These are phyloP conservation scores for Coniochaeta prunicola DNA, from an alignment of 2,329 filamentous ascomycete genomes.

Conservation along the genomic window DNA sequence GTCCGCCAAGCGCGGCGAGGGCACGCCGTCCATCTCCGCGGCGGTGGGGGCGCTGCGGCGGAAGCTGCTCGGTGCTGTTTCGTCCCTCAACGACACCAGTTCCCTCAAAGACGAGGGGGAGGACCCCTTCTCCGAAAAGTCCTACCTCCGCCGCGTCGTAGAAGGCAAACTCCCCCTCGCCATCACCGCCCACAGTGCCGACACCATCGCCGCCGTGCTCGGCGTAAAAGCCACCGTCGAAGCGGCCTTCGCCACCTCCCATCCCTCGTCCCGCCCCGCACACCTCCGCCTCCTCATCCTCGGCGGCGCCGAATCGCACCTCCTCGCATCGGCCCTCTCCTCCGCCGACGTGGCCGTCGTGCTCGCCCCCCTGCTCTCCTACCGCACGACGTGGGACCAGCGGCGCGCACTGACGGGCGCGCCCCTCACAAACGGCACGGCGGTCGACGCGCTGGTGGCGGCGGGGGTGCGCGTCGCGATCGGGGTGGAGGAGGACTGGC, in stretches of 20 bases:
- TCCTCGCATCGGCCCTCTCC: conserved; percentile 52
- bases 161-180: conserved; percentile 46
- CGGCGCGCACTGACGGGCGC: conserved; percentile 56
- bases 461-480: conserved; percentile 53
- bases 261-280: not conserved
- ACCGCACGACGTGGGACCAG: conserved; percentile 50
- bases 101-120: too few species aligned
- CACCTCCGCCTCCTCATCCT: conserved; percentile 47
- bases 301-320: conserved; percentile 55
- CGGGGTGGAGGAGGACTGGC: conserved; percentile 55
- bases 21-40: conserved; percentile 43
- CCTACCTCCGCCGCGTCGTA: conserved; percentile 47
- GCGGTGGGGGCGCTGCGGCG: conserved; percentile 42
- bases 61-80: conserved; percentile 46
- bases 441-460: conserved; percentile 47
- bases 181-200: conserved; percentile 54
- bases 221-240: conserved; percentile 52
- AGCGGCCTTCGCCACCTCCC: conserved; percentile 6
- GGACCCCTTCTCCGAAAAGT: conserved; percentile 39
- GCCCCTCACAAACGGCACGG: conserved; percentile 58
- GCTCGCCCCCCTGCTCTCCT: conserved; percentile 51
- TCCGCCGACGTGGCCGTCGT: conserved; percentile 51
- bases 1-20: conserved; percentile 32
- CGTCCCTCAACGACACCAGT: conserved; percentile 25
- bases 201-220: conserved; percentile 53